phyloP scores from a whole-genome alignment of 495 filamentous ascomycete genomes.

The Bryoglossum gracile region DNA sequence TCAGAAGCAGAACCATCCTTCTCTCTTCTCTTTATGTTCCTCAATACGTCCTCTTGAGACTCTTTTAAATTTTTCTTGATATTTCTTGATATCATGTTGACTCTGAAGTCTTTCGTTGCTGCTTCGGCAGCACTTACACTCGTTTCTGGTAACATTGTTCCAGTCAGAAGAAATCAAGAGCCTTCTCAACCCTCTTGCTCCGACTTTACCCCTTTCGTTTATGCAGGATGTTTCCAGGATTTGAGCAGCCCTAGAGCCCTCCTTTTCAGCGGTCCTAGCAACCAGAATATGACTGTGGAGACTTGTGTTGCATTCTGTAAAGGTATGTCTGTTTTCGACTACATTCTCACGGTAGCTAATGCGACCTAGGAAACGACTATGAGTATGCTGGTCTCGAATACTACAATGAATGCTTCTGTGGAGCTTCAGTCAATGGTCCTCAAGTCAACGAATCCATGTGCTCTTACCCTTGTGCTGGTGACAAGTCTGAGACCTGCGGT shows the following conservation, averaged over 20 bases:
- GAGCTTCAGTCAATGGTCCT: conserved; percentile 34
- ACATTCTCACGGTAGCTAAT: not conserved
- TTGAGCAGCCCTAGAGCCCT: conserved; percentile 30
- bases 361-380: conserved; percentile 35
- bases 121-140: conserved; percentile 31
- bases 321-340: conserved; percentile 21
- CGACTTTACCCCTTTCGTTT: conserved; percentile 41
- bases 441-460: conserved; percentile 32
- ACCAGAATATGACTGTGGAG: conserved; percentile 43
- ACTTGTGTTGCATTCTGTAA: conserved; percentile 46
- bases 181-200: conserved; percentile 33
- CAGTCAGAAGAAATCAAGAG: conserved; percentile 25
- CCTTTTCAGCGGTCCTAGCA: conserved; percentile 28
- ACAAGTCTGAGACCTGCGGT: conserved; percentile 40
- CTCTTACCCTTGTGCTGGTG: conserved; percentile 39
- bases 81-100: conserved; percentile 19
- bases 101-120: conserved; percentile 19
- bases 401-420: conserved; percentile 48
- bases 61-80: not conserved
- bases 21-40: not conserved
- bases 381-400: conserved; percentile 50
- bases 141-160: conserved; percentile 22
- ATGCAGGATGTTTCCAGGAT: conserved; percentile 45
- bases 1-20: not conserved
- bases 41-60: not conserved